Evolutionary conservation across 2,329 filamentous ascomycete genomes (phyloP).

Genomic region (Hypocrella siamensis): DNA sequence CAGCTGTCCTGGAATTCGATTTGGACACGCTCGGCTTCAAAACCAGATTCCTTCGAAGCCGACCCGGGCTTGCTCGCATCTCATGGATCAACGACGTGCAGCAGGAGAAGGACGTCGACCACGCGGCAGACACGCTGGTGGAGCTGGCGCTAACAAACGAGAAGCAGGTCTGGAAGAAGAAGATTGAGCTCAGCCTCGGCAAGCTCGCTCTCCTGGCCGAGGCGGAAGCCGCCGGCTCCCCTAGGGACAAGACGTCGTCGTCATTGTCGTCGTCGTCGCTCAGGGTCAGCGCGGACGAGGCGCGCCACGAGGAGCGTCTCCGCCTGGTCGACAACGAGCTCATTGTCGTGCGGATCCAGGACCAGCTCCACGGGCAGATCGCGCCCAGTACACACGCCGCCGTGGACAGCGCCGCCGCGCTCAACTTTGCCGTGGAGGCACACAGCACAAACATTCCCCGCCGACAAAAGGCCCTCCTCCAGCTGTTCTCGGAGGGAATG

Average conservation of each 20-base stretch:
- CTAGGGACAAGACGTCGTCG: background rate
- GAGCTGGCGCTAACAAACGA: constrained; percentile 57
- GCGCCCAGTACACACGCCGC: constrained; percentile 51
- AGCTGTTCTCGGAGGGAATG: constrained; percentile 57
- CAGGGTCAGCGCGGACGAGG: constrained; percentile 20
- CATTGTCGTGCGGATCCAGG: constrained; percentile 62
- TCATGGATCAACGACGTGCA: constrained; percentile 91
- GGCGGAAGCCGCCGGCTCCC: constrained; percentile 15
- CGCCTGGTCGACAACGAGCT: constrained; percentile 46
- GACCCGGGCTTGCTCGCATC: constrained; percentile 58
- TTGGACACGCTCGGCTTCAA: constrained; percentile 54
- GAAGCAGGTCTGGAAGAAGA: constrained; percentile 78
- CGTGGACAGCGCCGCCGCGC: constrained; percentile 64
- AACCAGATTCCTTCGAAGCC: constrained; percentile 62
- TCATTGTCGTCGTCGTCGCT: constrained; percentile 12
- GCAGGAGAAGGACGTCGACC: constrained; percentile 56
- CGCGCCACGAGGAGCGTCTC: constrained; percentile 25
- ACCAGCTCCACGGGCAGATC: constrained; percentile 58
- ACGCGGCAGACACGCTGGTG: constrained; percentile 57
- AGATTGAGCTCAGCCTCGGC: constrained; percentile 77
- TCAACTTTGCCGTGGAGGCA: constrained; percentile 59
- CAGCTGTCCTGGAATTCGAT: constrained; percentile 55
- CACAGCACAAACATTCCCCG: constrained; percentile 41
- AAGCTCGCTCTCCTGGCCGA: constrained; percentile 67
- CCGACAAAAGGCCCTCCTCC: constrained; percentile 49